Evolutionary conservation across 1,139 yeast genomes (phyloP), one percentile per base, ranked within the genome.

Genomic region (Candida smagusa): DNA sequence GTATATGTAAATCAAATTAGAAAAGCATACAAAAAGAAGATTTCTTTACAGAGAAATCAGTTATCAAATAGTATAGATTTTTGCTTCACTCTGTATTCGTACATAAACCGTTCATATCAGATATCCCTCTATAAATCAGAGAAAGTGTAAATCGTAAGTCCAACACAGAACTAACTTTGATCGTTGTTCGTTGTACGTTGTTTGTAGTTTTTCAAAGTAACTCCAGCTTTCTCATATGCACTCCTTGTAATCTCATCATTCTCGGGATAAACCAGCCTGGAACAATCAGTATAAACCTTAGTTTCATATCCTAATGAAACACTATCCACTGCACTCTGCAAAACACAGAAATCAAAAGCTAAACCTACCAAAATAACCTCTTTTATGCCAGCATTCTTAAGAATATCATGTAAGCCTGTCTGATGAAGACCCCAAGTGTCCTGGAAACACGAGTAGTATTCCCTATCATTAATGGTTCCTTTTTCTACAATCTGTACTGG

Each of bases 261-360:
- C 2, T 61, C 68, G 1, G 71, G 67, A 39, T 52, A 52, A 9
- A 70, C 75, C 34, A 68, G 55, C 39, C 48, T 59, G 34, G 64
- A 70, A 32, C 77, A 77, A 23, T 77, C 76, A 42, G 68, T 66
- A 8, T 87, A 48, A 2, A 90, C 86, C 38, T 54, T 67, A 0
- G 95, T 79, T 5, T 72, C 61, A 55, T 74, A 88, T 0, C 95
- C 95, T 19, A 67, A 50, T 9, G 58, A 59, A 0, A 73, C 76
- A 26, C 89, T 72, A 45, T 89, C 95, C 24, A 78, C 54, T 1
- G 95, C 88, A 0, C 95, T 83, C 52, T 79, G 70, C 48, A 77
- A 63, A 7, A 90, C 97, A 58, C 97, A 90, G 56, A 65, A 88
- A 55, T 90, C 97, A 45, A 79, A 78, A 0, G 97, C 97, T 24